phyloP scores from a whole-genome alignment of 441 rosid species.

The Mallotus japonicus region DNA sequence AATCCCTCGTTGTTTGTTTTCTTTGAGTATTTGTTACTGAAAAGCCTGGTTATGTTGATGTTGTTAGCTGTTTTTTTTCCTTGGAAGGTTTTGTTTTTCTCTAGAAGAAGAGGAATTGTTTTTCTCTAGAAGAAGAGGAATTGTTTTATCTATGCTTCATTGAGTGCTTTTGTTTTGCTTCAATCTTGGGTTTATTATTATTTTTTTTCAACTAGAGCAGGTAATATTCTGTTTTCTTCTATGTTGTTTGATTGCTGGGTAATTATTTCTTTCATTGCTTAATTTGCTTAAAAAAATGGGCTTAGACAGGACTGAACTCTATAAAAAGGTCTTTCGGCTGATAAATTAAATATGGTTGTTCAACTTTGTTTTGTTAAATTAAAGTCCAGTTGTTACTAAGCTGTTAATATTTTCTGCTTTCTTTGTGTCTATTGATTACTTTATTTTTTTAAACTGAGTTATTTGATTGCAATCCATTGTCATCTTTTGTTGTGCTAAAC shows the following conservation, averaged over 20 bases:
- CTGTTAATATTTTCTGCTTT: neutral
- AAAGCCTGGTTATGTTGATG: neutral
- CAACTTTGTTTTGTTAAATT: neutral
- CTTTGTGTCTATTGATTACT: neutral
- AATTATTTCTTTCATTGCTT: neutral
- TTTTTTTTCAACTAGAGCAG: neutral
- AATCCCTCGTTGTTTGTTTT: neutral
- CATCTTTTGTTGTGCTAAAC: neutral
- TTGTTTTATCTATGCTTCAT: neutral
- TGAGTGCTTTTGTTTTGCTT: constrained; percentile 2
- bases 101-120: neutral
- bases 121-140: neutral
- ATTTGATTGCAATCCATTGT: neutral
- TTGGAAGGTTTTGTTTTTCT: neutral
- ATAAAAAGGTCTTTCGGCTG: neutral
- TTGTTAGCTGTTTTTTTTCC: neutral
- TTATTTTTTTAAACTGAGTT: neutral
- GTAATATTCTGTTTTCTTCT: neutral
- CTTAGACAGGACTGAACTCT: neutral
- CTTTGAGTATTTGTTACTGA: neutral
- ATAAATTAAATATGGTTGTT: neutral
- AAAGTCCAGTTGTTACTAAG: constrained; percentile 1
- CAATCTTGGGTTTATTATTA: neutral
- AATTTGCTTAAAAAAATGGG: neutral
- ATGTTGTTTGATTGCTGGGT: neutral